phyloP scores from a whole-genome alignment of 306 rosid species.

The Quercus parvula region DNA sequence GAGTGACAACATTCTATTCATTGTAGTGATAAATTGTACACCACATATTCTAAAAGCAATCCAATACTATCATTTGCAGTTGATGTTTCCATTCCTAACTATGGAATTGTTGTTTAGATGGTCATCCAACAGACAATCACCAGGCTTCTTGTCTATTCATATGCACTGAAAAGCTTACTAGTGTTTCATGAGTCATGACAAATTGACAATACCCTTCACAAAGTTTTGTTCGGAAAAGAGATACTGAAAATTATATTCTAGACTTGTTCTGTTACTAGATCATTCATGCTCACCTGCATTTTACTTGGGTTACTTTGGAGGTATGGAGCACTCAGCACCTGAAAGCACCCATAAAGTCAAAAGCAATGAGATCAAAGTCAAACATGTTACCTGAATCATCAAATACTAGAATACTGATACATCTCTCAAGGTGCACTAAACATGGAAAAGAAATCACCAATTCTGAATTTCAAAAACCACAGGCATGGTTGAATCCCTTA shows the following conservation, averaged over 20 bases:
- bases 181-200: not conserved
- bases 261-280: not conserved
- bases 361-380: slow-evolving; percentile 24
- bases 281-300: slow-evolving; percentile 61
- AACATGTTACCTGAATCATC: not conserved
- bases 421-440: not conserved
- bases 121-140: not conserved
- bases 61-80: too few relatives aligned
- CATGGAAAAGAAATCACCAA: not conserved
- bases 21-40: too few relatives aligned
- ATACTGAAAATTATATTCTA: not conserved
- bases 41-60: too few relatives aligned
- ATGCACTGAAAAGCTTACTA: not conserved
- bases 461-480: not conserved
- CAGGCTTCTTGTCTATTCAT: not conserved
- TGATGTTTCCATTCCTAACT: too few relatives aligned
- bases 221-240: not conserved
- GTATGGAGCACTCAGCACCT: slow-evolving; percentile 97
- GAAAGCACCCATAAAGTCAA: slow-evolving; percentile 20
- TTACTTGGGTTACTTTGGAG: slow-evolving; percentile 52
- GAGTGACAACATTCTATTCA: not conserved
- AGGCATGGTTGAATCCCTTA: not conserved
- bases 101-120: not conserved
- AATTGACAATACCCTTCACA: not conserved
- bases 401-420: not conserved